Evolutionary conservation across 1,284 basidiomycete genomes (phyloP).

Genomic region (Papiliotrema laurentii): DNA sequence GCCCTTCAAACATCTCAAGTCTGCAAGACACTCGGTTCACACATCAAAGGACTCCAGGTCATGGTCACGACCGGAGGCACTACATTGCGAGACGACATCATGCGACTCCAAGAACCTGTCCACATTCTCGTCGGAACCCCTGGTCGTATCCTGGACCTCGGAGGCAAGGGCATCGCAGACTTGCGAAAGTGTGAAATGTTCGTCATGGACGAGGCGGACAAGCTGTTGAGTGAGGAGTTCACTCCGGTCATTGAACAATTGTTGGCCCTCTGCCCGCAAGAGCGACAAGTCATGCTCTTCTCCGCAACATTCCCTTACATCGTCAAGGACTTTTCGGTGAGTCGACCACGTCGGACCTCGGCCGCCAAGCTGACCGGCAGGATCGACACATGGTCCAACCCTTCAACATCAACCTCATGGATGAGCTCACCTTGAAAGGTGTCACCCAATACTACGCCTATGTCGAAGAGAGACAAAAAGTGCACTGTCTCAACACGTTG

Average conservation of each 20-base stretch:
- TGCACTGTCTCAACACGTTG: constrained; percentile 66
- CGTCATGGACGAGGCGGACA: constrained; percentile 99
- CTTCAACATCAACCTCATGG: constrained; percentile 99
- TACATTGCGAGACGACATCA: constrained; percentile 95
- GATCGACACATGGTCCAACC: constrained; percentile 97
- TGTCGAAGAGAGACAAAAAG: constrained; percentile 98
- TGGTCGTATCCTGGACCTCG: constrained; percentile 90
- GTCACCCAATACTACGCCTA: constrained; percentile 99
- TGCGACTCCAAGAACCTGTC: constrained; percentile 83
- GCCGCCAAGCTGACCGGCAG: constrained; percentile 49
- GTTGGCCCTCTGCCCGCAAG: constrained; percentile 74
- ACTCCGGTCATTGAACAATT: constrained; percentile 98
- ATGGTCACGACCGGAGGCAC: constrained; percentile 99
- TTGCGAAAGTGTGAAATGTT: constrained; percentile 92
- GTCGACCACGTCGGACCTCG: constrained; percentile 18
- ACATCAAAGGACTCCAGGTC: constrained; percentile 81
- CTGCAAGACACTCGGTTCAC: constrained; percentile 94
- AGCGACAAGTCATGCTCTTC: constrained; percentile 97
- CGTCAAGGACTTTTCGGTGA: constrained; percentile 96
- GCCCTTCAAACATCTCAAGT: constrained; percentile 96
- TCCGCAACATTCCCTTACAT: constrained; percentile 98
- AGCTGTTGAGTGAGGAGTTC: constrained; percentile 94
- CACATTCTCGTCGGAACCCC: constrained; percentile 97
- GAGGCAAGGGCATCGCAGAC: constrained; percentile 90
- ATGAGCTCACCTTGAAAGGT: constrained; percentile 95